These are phyloP conservation scores for Capronia coronata DNA, from an alignment of 2,329 filamentous ascomycete species.

Conservation along the genomic window DNA sequence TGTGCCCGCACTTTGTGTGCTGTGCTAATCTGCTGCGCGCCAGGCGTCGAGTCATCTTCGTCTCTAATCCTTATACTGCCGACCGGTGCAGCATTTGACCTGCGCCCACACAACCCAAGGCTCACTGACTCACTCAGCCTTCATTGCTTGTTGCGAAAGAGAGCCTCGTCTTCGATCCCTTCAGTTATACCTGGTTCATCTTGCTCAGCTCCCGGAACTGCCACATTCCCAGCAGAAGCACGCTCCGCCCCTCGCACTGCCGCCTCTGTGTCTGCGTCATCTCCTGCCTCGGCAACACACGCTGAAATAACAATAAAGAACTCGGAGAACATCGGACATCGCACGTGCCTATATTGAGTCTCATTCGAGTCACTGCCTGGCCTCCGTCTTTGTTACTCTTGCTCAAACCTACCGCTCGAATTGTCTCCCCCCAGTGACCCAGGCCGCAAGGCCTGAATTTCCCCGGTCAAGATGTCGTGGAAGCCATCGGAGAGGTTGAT, in stretches of 20 bases:
- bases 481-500: constrained; percentile 83
- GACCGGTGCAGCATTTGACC: background rate
- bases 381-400: constrained; percentile 5
- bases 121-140: background rate
- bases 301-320: background rate
- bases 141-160: background rate
- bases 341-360: constrained; percentile 1
- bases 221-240: background rate
- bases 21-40: background rate
- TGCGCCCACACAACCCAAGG: constrained; percentile 1
- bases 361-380: constrained; percentile 15
- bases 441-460: constrained; percentile 30
- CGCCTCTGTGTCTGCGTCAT: background rate
- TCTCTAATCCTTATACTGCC: constrained; percentile 1
- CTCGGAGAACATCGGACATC: constrained; percentile 25
- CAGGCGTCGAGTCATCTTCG: constrained; percentile 5
- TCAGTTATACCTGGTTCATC: background rate
- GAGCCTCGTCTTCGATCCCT: background rate
- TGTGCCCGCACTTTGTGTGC: background rate
- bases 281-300: constrained; percentile 15
- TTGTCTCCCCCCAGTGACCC: constrained; percentile 23
- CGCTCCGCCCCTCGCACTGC: background rate
- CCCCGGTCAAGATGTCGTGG: constrained; percentile 67
- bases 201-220: background rate
- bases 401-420: constrained; percentile 13